phyloP scores from a whole-genome alignment of 129 eudicot genomes.

The Helichrysum umbraculigerum region DNA sequence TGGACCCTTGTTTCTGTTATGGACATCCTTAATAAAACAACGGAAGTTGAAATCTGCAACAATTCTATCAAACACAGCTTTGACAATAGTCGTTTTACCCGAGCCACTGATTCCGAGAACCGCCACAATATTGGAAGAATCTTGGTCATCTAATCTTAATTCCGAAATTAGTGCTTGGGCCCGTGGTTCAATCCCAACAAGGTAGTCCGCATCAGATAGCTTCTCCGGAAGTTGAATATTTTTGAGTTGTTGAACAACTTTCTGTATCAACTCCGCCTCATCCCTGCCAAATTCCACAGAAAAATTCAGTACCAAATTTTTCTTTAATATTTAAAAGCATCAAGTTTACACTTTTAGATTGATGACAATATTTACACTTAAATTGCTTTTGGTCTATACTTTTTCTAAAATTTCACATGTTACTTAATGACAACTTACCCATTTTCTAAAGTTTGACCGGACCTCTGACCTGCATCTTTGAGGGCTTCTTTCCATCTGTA shows the following conservation, averaged over 20 bases:
- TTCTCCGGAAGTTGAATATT: neutral
- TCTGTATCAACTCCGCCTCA: no score
- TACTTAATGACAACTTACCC: neutral
- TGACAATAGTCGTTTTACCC: neutral
- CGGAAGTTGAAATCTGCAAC: neutral
- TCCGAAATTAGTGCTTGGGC: neutral
- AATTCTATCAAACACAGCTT: neutral
- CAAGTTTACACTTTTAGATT: no score
- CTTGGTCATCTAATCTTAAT: neutral
- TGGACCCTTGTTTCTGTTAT: neutral
- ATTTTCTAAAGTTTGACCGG: neutral
- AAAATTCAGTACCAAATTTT: no score
- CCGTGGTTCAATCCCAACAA: neutral
- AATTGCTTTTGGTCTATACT: no score
- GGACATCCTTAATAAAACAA: neutral
- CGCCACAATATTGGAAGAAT: neutral
- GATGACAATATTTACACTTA: no score
- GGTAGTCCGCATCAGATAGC: neutral
- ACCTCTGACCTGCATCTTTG: neutral
- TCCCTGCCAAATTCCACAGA: no score
- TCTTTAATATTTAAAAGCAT: no score
- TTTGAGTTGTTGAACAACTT: neutral
- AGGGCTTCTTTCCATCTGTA: neutral
- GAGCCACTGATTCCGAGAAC: neutral
- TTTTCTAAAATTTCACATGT: no score